Conservation (phyloP, 1,139 yeast genomes). For the Nadsonia commutata region DNA sequence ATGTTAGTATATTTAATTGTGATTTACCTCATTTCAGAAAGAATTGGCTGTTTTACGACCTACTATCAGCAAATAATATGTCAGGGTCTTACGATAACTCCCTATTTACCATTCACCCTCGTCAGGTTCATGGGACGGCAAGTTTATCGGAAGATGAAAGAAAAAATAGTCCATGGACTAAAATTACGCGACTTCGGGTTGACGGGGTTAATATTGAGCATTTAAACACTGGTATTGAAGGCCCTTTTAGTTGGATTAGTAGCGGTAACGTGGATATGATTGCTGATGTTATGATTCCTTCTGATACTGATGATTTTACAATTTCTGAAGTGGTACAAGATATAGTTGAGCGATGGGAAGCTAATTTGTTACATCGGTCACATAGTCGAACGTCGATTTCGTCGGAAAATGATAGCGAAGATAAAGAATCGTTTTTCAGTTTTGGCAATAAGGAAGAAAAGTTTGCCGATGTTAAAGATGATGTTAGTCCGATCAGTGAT, state of each 20-base stretch:
- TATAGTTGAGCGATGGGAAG: slow-evolving; percentile 28
- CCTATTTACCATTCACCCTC: slow-evolving; percentile 75
- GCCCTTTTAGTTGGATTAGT: slow-evolving; percentile 96
- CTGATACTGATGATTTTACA: slow-evolving; percentile 34
- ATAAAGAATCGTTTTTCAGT: not conserved
- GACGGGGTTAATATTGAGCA: slow-evolving; percentile 82
- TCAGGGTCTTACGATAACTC: slow-evolving; percentile 92
- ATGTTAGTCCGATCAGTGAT: not conserved
- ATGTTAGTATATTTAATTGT: slow-evolving; percentile 74
- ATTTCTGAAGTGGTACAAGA: slow-evolving; percentile 25
- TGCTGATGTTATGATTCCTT: slow-evolving; percentile 78
- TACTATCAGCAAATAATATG: slow-evolving; percentile 68
- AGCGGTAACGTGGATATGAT: slow-evolving; percentile 83
- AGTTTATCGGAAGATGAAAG: slow-evolving; percentile 16
- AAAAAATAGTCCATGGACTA: slow-evolving; percentile 31
- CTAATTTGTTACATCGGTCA: slow-evolving; percentile 12
- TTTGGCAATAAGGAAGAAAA: not conserved
- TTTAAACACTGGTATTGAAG: slow-evolving; percentile 74
- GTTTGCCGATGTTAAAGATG: not conserved
- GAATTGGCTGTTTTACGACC: slow-evolving; percentile 85
- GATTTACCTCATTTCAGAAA: slow-evolving; percentile 67
- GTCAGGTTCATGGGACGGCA: slow-evolving; percentile 28
- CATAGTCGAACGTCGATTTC: slow-evolving; percentile 3
- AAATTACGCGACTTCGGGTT: slow-evolving; percentile 65
- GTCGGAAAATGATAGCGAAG: not conserved